Evolutionary conservation across 116 monocot species (phyloP).

Genomic region (Iris pallida): DNA sequence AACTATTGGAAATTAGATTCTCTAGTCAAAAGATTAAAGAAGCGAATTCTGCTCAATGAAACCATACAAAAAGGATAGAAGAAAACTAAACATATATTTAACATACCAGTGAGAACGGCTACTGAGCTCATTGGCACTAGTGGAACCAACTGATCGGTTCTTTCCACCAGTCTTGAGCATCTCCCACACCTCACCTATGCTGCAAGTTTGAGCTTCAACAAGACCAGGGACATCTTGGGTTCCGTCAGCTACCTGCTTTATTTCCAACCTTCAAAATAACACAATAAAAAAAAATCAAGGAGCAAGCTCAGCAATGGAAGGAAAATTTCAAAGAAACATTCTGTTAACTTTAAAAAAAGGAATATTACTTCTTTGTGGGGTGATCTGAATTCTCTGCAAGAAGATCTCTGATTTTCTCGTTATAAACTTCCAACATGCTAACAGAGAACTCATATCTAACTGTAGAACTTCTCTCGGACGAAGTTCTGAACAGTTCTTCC

Average conservation of each 20-base stretch:
- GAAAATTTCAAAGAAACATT: neutral
- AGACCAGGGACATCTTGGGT: constrained; percentile 81
- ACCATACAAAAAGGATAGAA: neutral
- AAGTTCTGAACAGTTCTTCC: constrained; percentile 78
- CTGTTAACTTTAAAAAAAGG: neutral
- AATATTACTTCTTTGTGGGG: constrained; percentile 17
- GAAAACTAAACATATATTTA: neutral
- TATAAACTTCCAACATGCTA: constrained; percentile 88
- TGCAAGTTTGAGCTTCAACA: constrained; percentile 45
- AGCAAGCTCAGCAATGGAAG: neutral
- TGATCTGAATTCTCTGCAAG: constrained; percentile 41
- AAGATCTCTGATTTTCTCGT: constrained; percentile 81
- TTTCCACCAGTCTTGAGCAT: constrained; percentile 50
- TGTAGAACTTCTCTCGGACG: constrained; percentile 29
- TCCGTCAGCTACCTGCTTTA: constrained; percentile 77
- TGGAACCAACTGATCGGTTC: constrained; percentile 79
- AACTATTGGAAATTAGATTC: neutral
- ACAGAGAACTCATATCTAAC: constrained; percentile 61
- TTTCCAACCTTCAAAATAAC: constrained; percentile 55
- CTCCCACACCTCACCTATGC: constrained; percentile 61
- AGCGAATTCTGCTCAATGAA: neutral
- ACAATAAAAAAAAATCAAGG: neutral
- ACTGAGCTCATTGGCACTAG: constrained; percentile 76
- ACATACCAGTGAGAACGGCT: constrained; percentile 84
- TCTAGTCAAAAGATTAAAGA: neutral